Evolutionary conservation across 257 asterid species (phyloP).

Genomic region (Solanum chiquidenum): DNA sequence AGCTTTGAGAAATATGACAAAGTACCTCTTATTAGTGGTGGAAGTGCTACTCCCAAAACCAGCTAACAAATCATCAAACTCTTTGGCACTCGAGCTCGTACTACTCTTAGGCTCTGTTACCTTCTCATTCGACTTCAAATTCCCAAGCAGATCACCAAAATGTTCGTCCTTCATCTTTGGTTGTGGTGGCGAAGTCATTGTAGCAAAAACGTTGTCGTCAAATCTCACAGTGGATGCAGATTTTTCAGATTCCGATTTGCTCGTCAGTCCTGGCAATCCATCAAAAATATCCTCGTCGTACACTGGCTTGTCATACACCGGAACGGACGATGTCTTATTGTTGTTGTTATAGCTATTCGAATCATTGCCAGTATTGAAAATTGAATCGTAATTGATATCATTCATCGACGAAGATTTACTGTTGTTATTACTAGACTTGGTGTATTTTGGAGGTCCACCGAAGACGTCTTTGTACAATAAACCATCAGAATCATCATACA

Average conservation of each 20-base stretch:
- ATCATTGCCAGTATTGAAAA: slow-evolving; percentile 8
- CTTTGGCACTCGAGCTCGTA: slow-evolving; percentile 40
- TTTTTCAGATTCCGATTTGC: slow-evolving; percentile 26
- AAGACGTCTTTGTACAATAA: slow-evolving; percentile 55
- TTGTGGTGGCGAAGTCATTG: slow-evolving; percentile 39
- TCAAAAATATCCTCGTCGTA: slow-evolving; percentile 91
- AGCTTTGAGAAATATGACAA: background rate
- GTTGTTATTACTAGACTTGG: slow-evolving; percentile 22
- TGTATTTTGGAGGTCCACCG: slow-evolving; percentile 64
- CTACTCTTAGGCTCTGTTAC: slow-evolving; percentile 23
- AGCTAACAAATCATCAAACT: slow-evolving; percentile 63
- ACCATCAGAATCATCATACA: slow-evolving; percentile 16
- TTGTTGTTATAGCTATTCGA: slow-evolving; percentile 30
- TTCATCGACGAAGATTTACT: slow-evolving; percentile 12
- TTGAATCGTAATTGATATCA: slow-evolving; percentile 62
- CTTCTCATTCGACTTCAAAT: slow-evolving; percentile 43
- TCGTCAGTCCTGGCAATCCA: slow-evolving; percentile 86
- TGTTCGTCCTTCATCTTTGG: slow-evolving; percentile 27
- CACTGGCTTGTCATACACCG: slow-evolving; percentile 91
- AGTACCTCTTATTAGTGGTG: slow-evolving; percentile 48
- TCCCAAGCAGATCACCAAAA: slow-evolving; percentile 29
- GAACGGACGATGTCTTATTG: slow-evolving; percentile 33
- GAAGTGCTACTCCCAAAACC: slow-evolving; percentile 60
- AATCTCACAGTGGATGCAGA: slow-evolving; percentile 34
- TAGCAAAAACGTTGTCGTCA: slow-evolving; percentile 52